phyloP scores from a whole-genome alignment of 768 basidiomycete genomes.

The Boletus reticulatus region DNA sequence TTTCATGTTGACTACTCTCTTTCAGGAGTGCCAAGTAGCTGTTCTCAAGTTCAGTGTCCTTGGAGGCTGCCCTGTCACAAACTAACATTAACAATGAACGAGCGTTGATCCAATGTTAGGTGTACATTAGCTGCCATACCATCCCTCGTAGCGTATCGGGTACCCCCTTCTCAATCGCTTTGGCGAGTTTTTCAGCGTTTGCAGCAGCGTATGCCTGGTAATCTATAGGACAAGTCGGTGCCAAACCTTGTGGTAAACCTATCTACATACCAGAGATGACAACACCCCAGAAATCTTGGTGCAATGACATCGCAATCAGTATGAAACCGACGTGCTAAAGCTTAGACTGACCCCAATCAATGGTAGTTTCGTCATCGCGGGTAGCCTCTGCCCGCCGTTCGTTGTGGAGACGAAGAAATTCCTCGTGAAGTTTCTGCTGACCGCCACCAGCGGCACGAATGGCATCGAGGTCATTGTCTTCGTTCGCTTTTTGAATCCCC shows the following conservation, averaged over 20 bases:
- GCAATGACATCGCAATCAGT: constrained; percentile 5
- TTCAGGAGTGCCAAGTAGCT: constrained; percentile 82
- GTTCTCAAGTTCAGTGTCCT: constrained; percentile 81
- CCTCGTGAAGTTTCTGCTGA: constrained; percentile 70
- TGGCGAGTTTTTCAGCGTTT: constrained; percentile 73
- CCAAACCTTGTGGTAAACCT: neutral
- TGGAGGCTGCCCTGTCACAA: constrained; percentile 79
- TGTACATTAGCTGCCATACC: constrained; percentile 95
- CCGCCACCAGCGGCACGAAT: constrained; percentile 57
- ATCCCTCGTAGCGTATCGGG: constrained; percentile 87
- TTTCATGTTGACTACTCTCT: constrained; percentile 85
- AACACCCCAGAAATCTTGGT: constrained; percentile 87
- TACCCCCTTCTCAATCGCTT: constrained; percentile 90
- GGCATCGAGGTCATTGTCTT: constrained; percentile 36
- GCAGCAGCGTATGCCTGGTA: constrained; percentile 86
- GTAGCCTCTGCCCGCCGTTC: constrained; percentile 45
- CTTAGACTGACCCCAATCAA: constrained; percentile 71
- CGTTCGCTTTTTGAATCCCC: constrained; percentile 45
- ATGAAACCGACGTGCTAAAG: neutral
- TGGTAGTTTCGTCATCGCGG: constrained; percentile 40
- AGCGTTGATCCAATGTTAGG: constrained; percentile 7
- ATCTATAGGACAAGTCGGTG: constrained; percentile 44
- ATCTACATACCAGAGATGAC: constrained; percentile 74
- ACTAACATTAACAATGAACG: constrained; percentile 11
- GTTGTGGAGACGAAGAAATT: constrained; percentile 66